phyloP scores from a whole-genome alignment of 2,329 filamentous ascomycete genomes.

The Penicillium crustosum region DNA sequence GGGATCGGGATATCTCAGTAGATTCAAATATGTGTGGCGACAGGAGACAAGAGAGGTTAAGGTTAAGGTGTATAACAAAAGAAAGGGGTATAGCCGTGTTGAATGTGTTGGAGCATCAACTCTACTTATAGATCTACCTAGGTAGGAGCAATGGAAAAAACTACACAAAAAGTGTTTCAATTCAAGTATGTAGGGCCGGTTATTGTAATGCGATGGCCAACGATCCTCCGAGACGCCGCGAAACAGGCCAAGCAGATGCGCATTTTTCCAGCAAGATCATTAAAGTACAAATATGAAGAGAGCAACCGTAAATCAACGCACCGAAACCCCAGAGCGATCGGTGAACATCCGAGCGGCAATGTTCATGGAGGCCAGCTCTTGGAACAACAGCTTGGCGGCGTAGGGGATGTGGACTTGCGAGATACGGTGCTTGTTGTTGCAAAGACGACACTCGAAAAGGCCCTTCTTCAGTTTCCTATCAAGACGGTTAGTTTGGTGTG shows the following conservation, averaged over 20 bases:
- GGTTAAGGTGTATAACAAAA: not conserved
- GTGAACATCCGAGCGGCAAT: constrained; percentile 98
- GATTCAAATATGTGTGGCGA: not conserved
- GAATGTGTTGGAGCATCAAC: not conserved
- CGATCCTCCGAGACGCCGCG: constrained; percentile 24
- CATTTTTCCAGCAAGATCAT: constrained; percentile 29
- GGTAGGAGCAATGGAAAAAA: not conserved
- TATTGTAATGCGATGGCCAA: constrained; percentile 20
- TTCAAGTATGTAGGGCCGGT: constrained; percentile 27
- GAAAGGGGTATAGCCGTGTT: not conserved
- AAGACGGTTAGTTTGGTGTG: constrained; percentile 12
- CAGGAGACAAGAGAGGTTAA: not conserved
- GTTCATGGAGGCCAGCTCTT: constrained; percentile 97
- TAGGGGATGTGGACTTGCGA: constrained; percentile 98
- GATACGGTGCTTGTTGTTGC: constrained; percentile 99
- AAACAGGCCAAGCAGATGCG: constrained; percentile 20
- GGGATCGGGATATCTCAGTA: too few species aligned
- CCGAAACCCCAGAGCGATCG: constrained; percentile 53
- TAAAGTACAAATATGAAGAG: constrained; percentile 26
- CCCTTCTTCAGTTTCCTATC: constrained; percentile 86
- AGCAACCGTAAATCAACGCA: constrained; percentile 33
- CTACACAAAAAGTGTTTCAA: constrained; percentile 8
- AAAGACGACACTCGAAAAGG: constrained; percentile 93
- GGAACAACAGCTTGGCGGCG: constrained; percentile 95
- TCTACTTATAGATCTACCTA: not conserved